Percentiles rank a stretch among this genome's conserved stretches.
phyloP scores from a whole-genome alignment of 306 rosid species.

The Vigna mungo region DNA sequence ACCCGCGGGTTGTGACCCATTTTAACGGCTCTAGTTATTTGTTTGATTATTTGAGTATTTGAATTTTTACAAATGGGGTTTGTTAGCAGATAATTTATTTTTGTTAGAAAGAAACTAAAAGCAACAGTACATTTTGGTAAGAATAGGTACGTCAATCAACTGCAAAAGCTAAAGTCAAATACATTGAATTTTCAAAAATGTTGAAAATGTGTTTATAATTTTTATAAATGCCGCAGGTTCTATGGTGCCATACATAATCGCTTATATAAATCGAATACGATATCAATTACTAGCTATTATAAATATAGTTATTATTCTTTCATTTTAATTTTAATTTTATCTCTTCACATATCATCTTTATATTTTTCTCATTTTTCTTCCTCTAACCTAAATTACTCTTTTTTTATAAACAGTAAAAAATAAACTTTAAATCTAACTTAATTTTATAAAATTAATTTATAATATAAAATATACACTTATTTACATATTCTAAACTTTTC shows the following conservation, averaged over 20 bases:
- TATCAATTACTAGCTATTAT: not conserved
- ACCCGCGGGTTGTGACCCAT: too few relatives aligned
- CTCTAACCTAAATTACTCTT: too few relatives aligned
- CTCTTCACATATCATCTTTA: too few relatives aligned
- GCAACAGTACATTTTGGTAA: not conserved
- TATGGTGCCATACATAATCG: not conserved
- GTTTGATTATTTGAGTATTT: not conserved
- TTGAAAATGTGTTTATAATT: not conserved
- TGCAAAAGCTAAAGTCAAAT: not conserved
- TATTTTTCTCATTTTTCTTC: too few relatives aligned
- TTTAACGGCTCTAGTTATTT: too few relatives aligned
- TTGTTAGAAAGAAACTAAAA: not conserved
- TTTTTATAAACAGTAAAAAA: too few relatives aligned
- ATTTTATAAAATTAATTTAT: too few relatives aligned
- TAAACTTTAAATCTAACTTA: too few relatives aligned
- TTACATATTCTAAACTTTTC: too few relatives aligned
- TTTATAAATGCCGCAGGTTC: not conserved
- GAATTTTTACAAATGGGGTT: not conserved
- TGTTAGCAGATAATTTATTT: not conserved
- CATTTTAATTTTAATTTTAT: too few relatives aligned
- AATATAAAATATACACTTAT: too few relatives aligned
- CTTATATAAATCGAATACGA: not conserved
- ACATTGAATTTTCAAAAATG: not conserved
- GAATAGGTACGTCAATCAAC: not conserved
- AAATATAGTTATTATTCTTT: too few relatives aligned